Percentiles rank a stretch among this genome's conserved stretches.
phyloP scores from a whole-genome alignment of 1,284 basidiomycete genomes.

The Inonotus hispidus region DNA sequence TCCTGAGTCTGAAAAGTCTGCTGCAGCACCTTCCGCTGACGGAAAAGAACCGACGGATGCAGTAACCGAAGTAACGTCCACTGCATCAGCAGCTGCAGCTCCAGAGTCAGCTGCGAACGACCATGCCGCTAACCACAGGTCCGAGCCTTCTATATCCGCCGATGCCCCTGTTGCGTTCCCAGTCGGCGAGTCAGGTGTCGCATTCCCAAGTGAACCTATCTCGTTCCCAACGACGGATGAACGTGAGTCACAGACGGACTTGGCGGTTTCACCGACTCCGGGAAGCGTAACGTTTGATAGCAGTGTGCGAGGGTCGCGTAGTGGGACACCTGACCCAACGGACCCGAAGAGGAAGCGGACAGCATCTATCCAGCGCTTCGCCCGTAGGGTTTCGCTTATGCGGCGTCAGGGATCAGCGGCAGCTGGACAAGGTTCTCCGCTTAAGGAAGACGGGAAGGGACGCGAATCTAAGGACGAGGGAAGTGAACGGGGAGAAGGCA shows the following conservation, averaged over 20 bases:
- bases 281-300: slow-evolving; percentile 38
- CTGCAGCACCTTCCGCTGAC: background rate
- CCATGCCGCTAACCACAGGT: slow-evolving; percentile 4
- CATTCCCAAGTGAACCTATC: slow-evolving; percentile 26
- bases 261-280: slow-evolving; percentile 20
- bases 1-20: slow-evolving; percentile 12
- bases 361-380: slow-evolving; percentile 73
- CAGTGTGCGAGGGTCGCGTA: slow-evolving; percentile 29
- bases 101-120: slow-evolving; percentile 24
- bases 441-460: slow-evolving; percentile 24
- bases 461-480: slow-evolving; percentile 13
- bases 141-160: slow-evolving; percentile 3
- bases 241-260: slow-evolving; percentile 20
- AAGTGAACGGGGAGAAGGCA: slow-evolving; percentile 26
- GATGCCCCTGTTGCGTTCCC: slow-evolving; percentile 27
- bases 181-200: slow-evolving; percentile 9
- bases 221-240: slow-evolving; percentile 35
- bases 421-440: slow-evolving; percentile 22
- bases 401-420: slow-evolving; percentile 50
- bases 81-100: slow-evolving; percentile 19
- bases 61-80: background rate
- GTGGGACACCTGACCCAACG: slow-evolving; percentile 64
- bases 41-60: slow-evolving; percentile 4
- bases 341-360: slow-evolving; percentile 73
- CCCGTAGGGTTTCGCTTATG: slow-evolving; percentile 64